phyloP scores from a whole-genome alignment of 2,329 filamentous ascomycete genomes.

The Fusarium siculi region DNA sequence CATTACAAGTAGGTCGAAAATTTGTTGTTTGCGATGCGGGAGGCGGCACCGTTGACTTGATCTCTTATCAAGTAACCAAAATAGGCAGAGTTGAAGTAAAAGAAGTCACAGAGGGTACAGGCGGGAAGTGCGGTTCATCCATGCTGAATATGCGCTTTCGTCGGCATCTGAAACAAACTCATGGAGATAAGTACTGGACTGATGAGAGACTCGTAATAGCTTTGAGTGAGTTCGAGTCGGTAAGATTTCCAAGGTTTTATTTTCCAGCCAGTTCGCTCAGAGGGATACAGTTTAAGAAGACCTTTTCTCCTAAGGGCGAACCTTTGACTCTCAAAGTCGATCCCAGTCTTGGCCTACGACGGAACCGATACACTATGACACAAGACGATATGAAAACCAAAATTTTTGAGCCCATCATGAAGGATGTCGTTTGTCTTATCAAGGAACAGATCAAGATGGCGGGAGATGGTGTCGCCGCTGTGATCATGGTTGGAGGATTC shows the following conservation, averaged over 20 bases:
- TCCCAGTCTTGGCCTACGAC: constrained; percentile 47
- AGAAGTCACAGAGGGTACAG: constrained; percentile 61
- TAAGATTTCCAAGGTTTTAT: constrained; percentile 54
- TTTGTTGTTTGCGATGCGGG: constrained; percentile 66
- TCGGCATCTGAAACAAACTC: constrained; percentile 55
- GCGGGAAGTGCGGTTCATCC: constrained; percentile 61
- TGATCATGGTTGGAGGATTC: constrained; percentile 62
- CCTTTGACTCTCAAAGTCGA: constrained; percentile 51
- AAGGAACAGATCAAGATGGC: constrained; percentile 54
- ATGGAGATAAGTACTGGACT: constrained; percentile 56
- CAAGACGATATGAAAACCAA: constrained; percentile 72
- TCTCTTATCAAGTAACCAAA: constrained; percentile 60
- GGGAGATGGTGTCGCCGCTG: constrained; percentile 49
- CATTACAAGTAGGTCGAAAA: constrained; percentile 56
- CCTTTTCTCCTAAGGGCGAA: constrained; percentile 51
- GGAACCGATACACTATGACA: constrained; percentile 48
- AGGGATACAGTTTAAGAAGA: constrained; percentile 51
- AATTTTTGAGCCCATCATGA: constrained; percentile 57
- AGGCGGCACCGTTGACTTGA: constrained; percentile 65
- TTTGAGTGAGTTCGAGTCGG: constrained; percentile 56
- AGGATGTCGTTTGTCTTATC: constrained; percentile 55
- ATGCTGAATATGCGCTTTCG: constrained; percentile 61
- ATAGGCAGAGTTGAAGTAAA: constrained; percentile 57
- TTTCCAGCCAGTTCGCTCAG: constrained; percentile 4
- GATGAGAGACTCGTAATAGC: constrained; percentile 55